Percentiles rank a stretch among this genome's conserved stretches.
Evolutionary conservation across 345 rosid species (phyloP).

Genomic region (Abelmoschus esculentus): DNA sequence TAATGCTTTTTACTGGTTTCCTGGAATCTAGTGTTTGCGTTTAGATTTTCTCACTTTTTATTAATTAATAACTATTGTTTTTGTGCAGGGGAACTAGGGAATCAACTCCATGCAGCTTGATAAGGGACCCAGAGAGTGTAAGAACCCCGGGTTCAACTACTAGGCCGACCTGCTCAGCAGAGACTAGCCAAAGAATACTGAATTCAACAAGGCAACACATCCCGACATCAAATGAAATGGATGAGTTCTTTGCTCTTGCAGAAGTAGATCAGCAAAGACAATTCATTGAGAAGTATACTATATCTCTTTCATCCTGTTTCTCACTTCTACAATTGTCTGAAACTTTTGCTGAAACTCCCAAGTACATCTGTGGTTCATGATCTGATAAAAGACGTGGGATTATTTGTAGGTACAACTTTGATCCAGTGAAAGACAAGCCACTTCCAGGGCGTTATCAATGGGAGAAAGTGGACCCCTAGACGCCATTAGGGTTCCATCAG

Average conservation of each 20-base stretch:
- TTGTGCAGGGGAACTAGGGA: conserved; percentile 70
- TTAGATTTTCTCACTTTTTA: conserved; percentile 13
- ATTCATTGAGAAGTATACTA: conserved; percentile 67
- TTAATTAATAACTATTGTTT: background rate
- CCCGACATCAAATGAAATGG: conserved; percentile 71
- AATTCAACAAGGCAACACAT: conserved; percentile 30
- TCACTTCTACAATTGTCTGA: background rate
- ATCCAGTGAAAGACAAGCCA: conserved; percentile 83
- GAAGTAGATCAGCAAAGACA: conserved; percentile 68
- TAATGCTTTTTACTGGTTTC: background rate
- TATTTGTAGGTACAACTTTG: conserved; percentile 87
- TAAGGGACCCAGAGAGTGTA: conserved; percentile 51
- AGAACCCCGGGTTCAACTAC: conserved; percentile 61
- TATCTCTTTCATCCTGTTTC: background rate
- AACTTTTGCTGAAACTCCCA: background rate
- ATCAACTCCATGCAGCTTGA: conserved; percentile 85
- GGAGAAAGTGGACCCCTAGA: conserved; percentile 71
- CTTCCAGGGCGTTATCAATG: conserved; percentile 83
- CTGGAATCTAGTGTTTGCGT: background rate
- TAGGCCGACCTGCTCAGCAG: conserved; percentile 38
- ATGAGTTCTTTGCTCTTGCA: conserved; percentile 67
- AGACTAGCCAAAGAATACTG: conserved; percentile 34
- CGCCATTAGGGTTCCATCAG: conserved; percentile 15
- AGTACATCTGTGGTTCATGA: background rate
- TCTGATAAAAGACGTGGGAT: conserved; percentile 9